Evolutionary conservation across 306 rosid genomes (phyloP), one percentile per base, ranked within the genome.

Genomic region (Vigna angularis): DNA sequence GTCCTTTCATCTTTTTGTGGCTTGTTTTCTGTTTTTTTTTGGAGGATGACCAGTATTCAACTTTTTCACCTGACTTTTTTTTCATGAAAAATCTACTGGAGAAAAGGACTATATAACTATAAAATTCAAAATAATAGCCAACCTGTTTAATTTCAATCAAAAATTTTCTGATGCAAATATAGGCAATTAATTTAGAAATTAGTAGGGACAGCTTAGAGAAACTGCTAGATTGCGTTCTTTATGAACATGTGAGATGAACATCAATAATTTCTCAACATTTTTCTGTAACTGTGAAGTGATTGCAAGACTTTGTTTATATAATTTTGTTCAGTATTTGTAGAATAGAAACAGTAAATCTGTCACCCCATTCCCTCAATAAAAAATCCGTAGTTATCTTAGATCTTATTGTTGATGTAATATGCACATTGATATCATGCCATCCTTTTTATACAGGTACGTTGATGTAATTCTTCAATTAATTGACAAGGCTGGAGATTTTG

Each of bases 401-500:
- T 63, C 26, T 18, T 40, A 42, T 48, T 55, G 13, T 51, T 38
- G 8, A 48, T 28, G 24, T 16, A 68, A 16, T 78, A 38, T 53
- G 26, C 40, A 15, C 51, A 38, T 63, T 73, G 45, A 83, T 83
- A 59, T 67, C 74, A 17, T 59, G 49, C 70, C 32, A 16, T 82
- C 70, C 76, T 6, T 40, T 87, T 61, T 74, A 40, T 66, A 12
- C 85, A 96, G 99, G 99, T 96, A 96, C 51, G 99, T 96, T 68
- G 99, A 96, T 50, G 99, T 96, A 53, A 93, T 96, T 82, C 99
- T 96, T 80, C 99, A 96, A 86, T 86, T 96, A 89, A 96, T 96
- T 83, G 99, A 96, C 88, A 96, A 96, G 93, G 99, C 99, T 2
- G 99, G 98, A 79, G 99, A 96, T 83, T 96, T 96, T 87, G 99